Conservation (phyloP, 805 yeast species). For the Nakazawaea ambrosiae region DNA sequence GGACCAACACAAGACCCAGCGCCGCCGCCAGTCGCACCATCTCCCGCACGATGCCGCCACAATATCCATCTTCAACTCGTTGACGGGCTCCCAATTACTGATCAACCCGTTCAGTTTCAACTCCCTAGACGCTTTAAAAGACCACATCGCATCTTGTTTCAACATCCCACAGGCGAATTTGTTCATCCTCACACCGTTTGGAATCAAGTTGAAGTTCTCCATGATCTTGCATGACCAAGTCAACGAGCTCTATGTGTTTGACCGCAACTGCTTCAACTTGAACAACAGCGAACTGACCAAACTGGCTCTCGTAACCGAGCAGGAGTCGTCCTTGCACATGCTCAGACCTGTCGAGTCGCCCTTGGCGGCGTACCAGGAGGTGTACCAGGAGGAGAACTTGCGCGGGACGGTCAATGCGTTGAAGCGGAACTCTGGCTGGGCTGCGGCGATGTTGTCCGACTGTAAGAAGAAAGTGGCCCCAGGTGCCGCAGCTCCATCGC, state of each 20-base stretch:
- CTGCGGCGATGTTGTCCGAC: conserved; percentile 28
- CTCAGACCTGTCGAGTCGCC: conserved; percentile 29
- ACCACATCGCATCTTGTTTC: conserved; percentile 32
- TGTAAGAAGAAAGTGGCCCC: conserved; percentile 20
- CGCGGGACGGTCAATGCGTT: conserved; percentile 29
- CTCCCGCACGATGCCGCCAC: too few relatives aligned
- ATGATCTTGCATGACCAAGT: conserved; percentile 40
- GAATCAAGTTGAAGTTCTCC: conserved; percentile 50
- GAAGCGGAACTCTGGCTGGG: conserved; percentile 31
- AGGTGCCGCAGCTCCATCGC: conserved; percentile 9
- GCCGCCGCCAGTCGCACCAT: too few relatives aligned
- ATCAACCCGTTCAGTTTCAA: conserved; percentile 33
- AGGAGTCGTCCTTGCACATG: conserved; percentile 22
- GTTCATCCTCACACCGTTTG: conserved; percentile 58
- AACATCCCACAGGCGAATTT: conserved; percentile 32
- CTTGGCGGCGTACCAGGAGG: conserved; percentile 15
- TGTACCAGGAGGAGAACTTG: conserved; percentile 27
- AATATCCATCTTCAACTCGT: conserved; percentile 30
- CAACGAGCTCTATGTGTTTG: conserved; percentile 54
- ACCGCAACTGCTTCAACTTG: conserved; percentile 45
- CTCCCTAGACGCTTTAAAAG: conserved; percentile 34
- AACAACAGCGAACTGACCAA: conserved; percentile 6
- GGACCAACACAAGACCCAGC: neutral
- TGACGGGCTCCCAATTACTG: conserved; percentile 32
- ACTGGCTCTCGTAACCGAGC: conserved; percentile 22